These are phyloP conservation scores for Miscanthus sacchariflorus DNA, from an alignment of 202 grass and related monocot genomes.

Conservation along the genomic window DNA sequence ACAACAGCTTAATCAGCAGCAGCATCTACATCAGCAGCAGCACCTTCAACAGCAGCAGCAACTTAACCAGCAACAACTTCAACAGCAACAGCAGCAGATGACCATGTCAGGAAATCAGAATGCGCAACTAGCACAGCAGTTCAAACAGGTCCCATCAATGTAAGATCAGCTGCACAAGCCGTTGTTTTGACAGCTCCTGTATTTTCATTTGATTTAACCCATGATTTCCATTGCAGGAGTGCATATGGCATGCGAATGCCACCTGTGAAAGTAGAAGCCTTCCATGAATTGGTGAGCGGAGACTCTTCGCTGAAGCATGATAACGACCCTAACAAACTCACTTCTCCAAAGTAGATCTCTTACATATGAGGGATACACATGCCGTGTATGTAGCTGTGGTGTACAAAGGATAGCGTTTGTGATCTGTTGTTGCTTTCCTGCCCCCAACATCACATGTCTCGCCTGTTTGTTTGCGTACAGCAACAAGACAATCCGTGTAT, in stretches of 20 bases:
- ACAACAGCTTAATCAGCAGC: conserved; percentile 4
- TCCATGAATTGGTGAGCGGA: conserved; percentile 79
- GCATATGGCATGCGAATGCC: conserved; percentile 73
- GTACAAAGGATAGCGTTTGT: conserved; percentile 33
- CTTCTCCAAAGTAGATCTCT: conserved; percentile 65
- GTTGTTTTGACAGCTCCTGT: conserved; percentile 3
- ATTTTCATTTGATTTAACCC: background rate
- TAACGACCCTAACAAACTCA: conserved; percentile 77
- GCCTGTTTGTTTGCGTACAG: background rate
- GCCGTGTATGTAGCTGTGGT: conserved; percentile 21
- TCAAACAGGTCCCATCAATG: conserved; percentile 70
- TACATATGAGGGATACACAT: conserved; percentile 6
- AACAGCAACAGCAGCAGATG: conserved; percentile 53
- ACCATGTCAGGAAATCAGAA: conserved; percentile 56
- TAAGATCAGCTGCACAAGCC: conserved; percentile 52
- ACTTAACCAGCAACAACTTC: conserved; percentile 37
- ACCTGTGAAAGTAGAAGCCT: conserved; percentile 90
- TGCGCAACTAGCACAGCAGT: conserved; percentile 68
- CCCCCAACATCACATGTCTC: no score
- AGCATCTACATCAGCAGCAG: conserved; percentile 15
- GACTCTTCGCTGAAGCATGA: conserved; percentile 69
- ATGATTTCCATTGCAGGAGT: conserved; percentile 53
- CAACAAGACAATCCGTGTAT: background rate
- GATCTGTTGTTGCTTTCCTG: background rate
- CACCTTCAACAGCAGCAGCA: conserved; percentile 59